These are phyloP conservation scores for Ensete glaucum DNA, from an alignment of 176 grass and related monocot genomes.

Conservation along the genomic window DNA sequence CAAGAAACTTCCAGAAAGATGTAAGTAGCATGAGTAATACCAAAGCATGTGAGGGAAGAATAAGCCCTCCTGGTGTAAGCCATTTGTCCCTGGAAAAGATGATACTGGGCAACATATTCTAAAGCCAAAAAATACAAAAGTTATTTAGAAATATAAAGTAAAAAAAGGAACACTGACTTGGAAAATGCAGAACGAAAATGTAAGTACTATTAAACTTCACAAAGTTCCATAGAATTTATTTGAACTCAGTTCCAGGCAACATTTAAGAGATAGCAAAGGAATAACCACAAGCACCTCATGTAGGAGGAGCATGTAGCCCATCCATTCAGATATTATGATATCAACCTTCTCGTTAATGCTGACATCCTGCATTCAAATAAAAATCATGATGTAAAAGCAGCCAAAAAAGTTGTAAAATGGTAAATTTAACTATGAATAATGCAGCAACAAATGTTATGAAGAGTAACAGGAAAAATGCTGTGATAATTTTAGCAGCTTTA, in stretches of 20 bases:
- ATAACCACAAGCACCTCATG: conserved; percentile 55
- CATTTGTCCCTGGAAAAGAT: conserved; percentile 99
- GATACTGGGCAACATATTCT: conserved; percentile 95
- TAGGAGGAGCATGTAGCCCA: conserved; percentile 67
- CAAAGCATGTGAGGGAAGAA: conserved; percentile 94
- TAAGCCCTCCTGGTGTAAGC: conserved; percentile 90
- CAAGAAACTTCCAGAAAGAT: not conserved
- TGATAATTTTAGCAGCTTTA: not conserved
- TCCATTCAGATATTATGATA: conserved; percentile 99
- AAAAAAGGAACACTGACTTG: not conserved
- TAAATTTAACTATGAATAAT: not conserved
- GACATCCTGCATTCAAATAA: conserved; percentile 50
- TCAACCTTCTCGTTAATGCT: conserved; percentile 89
- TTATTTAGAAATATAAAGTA: not conserved
- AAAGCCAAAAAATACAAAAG: conserved; percentile 22
- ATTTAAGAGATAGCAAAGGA: not conserved
- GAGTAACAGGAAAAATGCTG: not conserved
- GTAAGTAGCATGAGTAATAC: conserved; percentile 32
- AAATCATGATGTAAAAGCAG: not conserved
- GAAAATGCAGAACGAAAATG: not conserved
- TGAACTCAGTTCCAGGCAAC: not conserved
- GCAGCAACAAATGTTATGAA: not conserved
- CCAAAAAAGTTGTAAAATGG: not conserved
- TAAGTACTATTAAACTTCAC: not conserved
- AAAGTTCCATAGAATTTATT: not conserved